Base-by-base conservation (phyloP, 495 filamentous ascomycete species). In the Daldinia childiae region DNA sequence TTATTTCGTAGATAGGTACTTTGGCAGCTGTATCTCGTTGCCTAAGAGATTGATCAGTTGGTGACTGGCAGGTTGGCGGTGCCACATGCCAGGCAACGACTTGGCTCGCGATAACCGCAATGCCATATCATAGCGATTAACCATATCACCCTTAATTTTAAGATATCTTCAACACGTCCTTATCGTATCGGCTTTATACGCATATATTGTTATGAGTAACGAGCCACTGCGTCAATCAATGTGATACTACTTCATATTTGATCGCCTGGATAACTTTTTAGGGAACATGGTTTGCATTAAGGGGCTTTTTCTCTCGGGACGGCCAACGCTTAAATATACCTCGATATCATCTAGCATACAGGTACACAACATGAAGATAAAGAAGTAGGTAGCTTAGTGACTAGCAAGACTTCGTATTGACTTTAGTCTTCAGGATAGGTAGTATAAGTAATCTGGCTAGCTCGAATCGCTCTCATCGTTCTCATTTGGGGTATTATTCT, bases 401-500 rank as follows among this genome's bases (percentile, higher is more conserved):
- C 7, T 48, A 48, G 19, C 43, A 24, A 48, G 17, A 4, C 19
- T 12, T 48, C 43, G 24, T 9, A 19, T 19, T 19, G 11, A 45
- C 41, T 45, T 45, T 7, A 45, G n/a, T 14, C 34, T 14, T 14
- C 34, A 17, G n/a, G 32, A 34, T 24, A 48, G 43, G 43, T 21
- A 21, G 43, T 9, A 24, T 24, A 48, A 48, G 19, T 21, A 48
- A 66, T 34, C 54, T 24, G 67, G 63, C 30, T 48, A 48, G 43
- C 8, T 24, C 19, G 19, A 48, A 48, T 6, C 43, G 9, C 7
- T 51, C 39, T 38, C 17, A 29, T 43, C 43, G 9, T 12, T 51
- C 39, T 38, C 17, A 29, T 43, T 68, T 39, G 21, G 30, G 69
- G 64, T 63, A 66, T 64, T 56, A 52, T 29, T 64, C 19, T 19